These are phyloP conservation scores for Hypoxylon perforatum DNA, from an alignment of 495 filamentous ascomycete genomes.

Conservation along the genomic window DNA sequence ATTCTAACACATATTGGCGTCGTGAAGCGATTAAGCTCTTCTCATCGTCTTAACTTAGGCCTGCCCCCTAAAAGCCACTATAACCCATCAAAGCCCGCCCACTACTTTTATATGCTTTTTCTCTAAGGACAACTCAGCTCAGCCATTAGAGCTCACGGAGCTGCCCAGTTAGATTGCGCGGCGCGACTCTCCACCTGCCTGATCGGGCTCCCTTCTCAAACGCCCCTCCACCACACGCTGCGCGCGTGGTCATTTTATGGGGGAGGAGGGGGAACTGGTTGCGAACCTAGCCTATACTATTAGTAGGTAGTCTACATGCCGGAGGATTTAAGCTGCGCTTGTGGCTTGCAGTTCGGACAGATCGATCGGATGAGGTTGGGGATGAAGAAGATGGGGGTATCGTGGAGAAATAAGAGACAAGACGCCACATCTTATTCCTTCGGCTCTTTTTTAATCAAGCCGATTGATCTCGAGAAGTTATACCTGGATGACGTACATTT, in stretches of 20 bases:
- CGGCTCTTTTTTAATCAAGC: not conserved
- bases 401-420: slow-evolving; percentile 32
- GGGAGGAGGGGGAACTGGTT: not conserved
- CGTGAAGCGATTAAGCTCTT: too few relatives aligned
- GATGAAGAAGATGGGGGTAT: not conserved
- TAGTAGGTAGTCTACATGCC: too few relatives aligned
- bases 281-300: too few relatives aligned
- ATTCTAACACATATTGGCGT: too few relatives aligned
- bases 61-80: too few relatives aligned
- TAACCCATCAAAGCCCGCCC: too few relatives aligned
- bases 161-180: slow-evolving; percentile 28
- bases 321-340: not conserved
- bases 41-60: too few relatives aligned
- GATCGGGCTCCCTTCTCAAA: slow-evolving; percentile 17
- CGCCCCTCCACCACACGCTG: slow-evolving; percentile 2
- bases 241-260: slow-evolving; percentile 24
- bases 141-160: not conserved
- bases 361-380: slow-evolving; percentile 12
- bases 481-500: not conserved
- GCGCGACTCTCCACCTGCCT: slow-evolving; percentile 36
- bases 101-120: too few relatives aligned
- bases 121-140: too few relatives aligned
- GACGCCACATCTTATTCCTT: slow-evolving; percentile 18
- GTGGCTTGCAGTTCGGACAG: slow-evolving; percentile 21
- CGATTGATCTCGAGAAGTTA: not conserved